Base-by-base conservation (phyloP, 2,329 filamentous ascomycete genomes). In the Sclerotinia nivalis region DNA sequence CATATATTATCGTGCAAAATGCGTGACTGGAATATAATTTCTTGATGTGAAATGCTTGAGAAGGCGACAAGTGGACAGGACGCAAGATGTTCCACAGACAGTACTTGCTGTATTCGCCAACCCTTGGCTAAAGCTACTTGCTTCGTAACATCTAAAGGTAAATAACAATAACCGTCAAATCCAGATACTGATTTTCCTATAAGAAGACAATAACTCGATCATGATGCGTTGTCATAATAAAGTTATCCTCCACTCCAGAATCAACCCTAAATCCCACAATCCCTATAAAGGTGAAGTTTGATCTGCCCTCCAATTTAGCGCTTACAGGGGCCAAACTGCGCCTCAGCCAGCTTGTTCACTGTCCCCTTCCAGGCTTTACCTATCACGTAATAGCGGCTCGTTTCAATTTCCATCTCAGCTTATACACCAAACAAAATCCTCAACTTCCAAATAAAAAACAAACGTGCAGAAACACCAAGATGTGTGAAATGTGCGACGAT, bases 401-500 rank as follows among this genome's bases (percentile, higher is more conserved):
- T 40, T 64, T 64, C n/a, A 52, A 64, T 18, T 10, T 43, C 37
- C 37, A 59, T 43, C 37, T 25, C 2, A 25, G 6, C 45, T 18
- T 62, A 0, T 37, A 10, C 12, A 49, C 45, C 60, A 50, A 62
- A 50, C 43, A 50, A 45, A 25, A 60, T 18, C n/a, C 18, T 40
- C 25, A 60, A 62, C 25, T 22, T 59, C 12, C n/a, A 13, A 37
- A 37, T 34, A 34, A 56, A 49, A 34, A 61, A 61, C 59, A 61
- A 61, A 61, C 43, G 59, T 61, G 59, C 60, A 50, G 60, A 62
- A 40, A 58, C 2, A 10, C 55, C 45, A 49, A 56, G 54, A 31
- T n/a, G 54, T 34, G 28, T n/a, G 37, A n/a, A 50, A 43, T 62
- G 43, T 28, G 31, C 60, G 45, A 62, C 20, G 40, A 62, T 50